These are phyloP conservation scores for Protoeuglena noctilucae DNA, from an alignment of 139 green algal genomes.

Conservation along the genomic window DNA sequence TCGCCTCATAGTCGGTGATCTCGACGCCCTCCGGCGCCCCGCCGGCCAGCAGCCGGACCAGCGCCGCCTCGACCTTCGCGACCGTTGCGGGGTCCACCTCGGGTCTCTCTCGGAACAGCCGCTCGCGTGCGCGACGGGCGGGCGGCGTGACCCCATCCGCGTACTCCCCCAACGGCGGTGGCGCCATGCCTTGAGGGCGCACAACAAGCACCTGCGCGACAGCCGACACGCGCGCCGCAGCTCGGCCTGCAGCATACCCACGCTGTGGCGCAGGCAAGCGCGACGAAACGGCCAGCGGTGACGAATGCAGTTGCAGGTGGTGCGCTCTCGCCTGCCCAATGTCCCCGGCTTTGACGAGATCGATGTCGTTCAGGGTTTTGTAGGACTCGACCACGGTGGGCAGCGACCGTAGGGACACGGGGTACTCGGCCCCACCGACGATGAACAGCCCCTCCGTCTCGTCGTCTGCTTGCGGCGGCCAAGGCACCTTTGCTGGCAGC, in stretches of 20 bases:
- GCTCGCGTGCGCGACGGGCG: slow-evolving; percentile 38
- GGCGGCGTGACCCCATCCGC: slow-evolving; percentile 55
- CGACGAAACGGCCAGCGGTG: slow-evolving; percentile 12
- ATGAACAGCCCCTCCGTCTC: no score
- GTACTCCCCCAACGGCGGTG: slow-evolving; percentile 14
- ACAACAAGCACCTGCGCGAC: not conserved
- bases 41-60: slow-evolving; percentile 14
- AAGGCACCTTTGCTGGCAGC: no score
- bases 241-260: slow-evolving; percentile 37
- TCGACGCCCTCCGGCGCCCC: slow-evolving; percentile 37
- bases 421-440: no score
- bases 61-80: slow-evolving; percentile 1
- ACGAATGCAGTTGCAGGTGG: no score
- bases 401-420: no score
- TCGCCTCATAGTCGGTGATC: slow-evolving; percentile 60
- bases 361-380: slow-evolving; percentile 83
- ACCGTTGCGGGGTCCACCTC: slow-evolving; percentile 16
- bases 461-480: no score
- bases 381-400: slow-evolving; percentile 71
- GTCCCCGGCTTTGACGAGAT: slow-evolving; percentile 76
- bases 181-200: slow-evolving; percentile 16
- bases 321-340: slow-evolving; percentile 77
- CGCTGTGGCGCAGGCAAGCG: not conserved
- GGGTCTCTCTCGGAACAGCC: slow-evolving; percentile 37
- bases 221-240: no score